phyloP scores from a whole-genome alignment of 2,329 filamentous ascomycete genomes.

The Aspergillus vadensis region DNA sequence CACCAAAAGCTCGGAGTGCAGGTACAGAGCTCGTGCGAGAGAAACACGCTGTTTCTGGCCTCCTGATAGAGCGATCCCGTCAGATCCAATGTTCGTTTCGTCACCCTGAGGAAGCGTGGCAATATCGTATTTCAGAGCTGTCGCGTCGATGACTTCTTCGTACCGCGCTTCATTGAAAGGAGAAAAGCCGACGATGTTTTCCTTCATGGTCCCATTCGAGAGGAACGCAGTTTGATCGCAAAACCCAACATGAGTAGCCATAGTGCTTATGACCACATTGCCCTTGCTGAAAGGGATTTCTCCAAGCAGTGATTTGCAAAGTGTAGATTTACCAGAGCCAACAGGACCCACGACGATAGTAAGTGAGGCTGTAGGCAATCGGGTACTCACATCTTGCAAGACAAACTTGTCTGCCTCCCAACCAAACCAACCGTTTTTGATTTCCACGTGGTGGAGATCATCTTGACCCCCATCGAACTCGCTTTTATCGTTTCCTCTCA shows the following conservation, averaged over 20 bases:
- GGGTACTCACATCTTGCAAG: conserved; percentile 16
- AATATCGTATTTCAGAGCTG: background rate
- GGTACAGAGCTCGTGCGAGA: conserved; percentile 1
- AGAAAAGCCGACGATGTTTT: conserved; percentile 22
- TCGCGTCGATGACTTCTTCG: background rate
- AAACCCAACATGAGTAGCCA: conserved; percentile 15
- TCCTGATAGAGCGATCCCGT: background rate
- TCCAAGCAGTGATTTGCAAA: conserved; percentile 37
- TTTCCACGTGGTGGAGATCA: background rate
- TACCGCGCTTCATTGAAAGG: background rate
- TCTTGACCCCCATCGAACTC: background rate
- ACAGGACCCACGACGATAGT: conserved; percentile 44
- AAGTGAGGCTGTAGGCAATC: conserved; percentile 12
- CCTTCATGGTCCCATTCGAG: conserved; percentile 19
- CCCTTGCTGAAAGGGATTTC: conserved; percentile 35
- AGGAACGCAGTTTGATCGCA: conserved; percentile 25
- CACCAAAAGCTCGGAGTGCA: background rate
- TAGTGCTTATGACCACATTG: background rate
- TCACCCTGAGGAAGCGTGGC: background rate
- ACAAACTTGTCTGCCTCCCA: conserved; percentile 16
- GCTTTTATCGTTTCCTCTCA: background rate
- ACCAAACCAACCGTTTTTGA: conserved; percentile 16
- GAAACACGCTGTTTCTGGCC: conserved; percentile 3
- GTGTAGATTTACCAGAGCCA: conserved; percentile 43
- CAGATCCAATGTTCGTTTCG: background rate